Conservation (phyloP, 768 basidiomycete genomes). For the Leccinum fibrillosum region DNA sequence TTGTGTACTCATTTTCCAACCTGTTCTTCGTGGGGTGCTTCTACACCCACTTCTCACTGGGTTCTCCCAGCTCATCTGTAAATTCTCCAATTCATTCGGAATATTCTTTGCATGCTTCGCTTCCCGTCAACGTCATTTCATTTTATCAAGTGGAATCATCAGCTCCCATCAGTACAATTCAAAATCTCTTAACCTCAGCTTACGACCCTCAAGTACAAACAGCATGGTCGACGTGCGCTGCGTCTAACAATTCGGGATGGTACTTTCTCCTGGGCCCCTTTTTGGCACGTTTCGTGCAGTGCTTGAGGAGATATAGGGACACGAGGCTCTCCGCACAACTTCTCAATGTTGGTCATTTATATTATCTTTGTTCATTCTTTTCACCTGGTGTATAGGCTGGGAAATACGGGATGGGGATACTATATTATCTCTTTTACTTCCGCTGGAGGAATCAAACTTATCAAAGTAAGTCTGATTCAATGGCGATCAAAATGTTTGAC, state of each 20-base stretch:
- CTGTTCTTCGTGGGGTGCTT: slow-evolving; percentile 73
- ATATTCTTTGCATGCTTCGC: neutral
- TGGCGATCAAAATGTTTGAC: neutral
- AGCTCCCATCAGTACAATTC: neutral
- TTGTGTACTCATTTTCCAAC: slow-evolving; percentile 71
- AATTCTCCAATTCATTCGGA: neutral
- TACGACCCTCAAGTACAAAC: slow-evolving; percentile 37
- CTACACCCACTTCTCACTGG: slow-evolving; percentile 39
- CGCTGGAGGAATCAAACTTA: slow-evolving; percentile 59
- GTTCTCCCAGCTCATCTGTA: neutral
- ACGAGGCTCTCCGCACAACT: slow-evolving; percentile 73
- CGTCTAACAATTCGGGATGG: slow-evolving; percentile 53
- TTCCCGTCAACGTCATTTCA: neutral
- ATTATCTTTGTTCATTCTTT: neutral
- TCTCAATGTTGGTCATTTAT: slow-evolving; percentile 66
- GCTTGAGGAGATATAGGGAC: slow-evolving; percentile 82
- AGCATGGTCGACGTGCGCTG: slow-evolving; percentile 42
- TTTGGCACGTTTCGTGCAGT: slow-evolving; percentile 77
- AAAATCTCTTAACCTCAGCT: slow-evolving; percentile 2
- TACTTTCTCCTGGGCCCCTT: slow-evolving; percentile 68
- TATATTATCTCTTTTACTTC: slow-evolving; percentile 66
- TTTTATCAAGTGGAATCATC: neutral
- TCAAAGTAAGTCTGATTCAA: slow-evolving; percentile 36
- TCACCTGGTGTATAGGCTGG: slow-evolving; percentile 55
- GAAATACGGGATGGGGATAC: slow-evolving; percentile 72